phyloP scores from a whole-genome alignment of 208 protist genomes.

The Leishmania guyanensis region DNA sequence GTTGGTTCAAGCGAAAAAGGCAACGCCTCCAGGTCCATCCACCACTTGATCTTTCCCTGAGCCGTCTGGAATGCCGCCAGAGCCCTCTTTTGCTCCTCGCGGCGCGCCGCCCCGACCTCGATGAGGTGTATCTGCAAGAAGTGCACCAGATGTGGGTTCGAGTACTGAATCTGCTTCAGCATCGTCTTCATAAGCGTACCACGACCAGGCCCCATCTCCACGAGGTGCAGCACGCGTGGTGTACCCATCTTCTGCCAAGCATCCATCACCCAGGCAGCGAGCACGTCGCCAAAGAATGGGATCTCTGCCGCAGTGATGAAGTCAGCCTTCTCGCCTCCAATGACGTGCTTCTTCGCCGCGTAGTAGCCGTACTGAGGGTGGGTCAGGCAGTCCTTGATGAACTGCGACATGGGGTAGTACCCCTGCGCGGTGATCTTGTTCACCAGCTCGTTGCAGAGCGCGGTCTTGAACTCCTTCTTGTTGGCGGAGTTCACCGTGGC shows the following conservation, averaged over 20 bases:
- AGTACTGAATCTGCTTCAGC: conserved; percentile 82
- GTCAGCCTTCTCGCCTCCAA: conserved; percentile 85
- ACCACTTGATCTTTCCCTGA: conserved; percentile 88
- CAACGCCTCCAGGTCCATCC: conserved; percentile 84
- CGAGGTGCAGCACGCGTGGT: conserved; percentile 84
- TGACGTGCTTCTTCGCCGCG: conserved; percentile 81
- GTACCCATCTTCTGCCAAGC: conserved; percentile 93
- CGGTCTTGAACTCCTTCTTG: conserved; percentile 88
- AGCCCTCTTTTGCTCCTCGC: conserved; percentile 84
- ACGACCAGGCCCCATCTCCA: conserved; percentile 86
- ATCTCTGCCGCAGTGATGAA: conserved; percentile 93
- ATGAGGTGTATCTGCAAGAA: conserved; percentile 88
- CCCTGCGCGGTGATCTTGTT: conserved; percentile 85
- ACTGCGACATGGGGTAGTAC: conserved; percentile 91
- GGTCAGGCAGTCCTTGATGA: conserved; percentile 90
- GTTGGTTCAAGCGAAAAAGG: conserved; percentile 84
- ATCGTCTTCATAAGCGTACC: conserved; percentile 92
- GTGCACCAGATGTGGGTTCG: conserved; percentile 88
- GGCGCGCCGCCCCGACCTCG: conserved; percentile 82
- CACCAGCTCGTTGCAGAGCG: conserved; percentile 82
- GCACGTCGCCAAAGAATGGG: conserved; percentile 89
- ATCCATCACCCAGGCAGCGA: conserved; percentile 91
- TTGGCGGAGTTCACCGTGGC: conserved; percentile 73
- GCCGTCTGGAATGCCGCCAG: conserved; percentile 86
- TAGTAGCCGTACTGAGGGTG: conserved; percentile 92